Conservation (phyloP, 768 basidiomycete species). For the Lactarius sanguifluus region DNA sequence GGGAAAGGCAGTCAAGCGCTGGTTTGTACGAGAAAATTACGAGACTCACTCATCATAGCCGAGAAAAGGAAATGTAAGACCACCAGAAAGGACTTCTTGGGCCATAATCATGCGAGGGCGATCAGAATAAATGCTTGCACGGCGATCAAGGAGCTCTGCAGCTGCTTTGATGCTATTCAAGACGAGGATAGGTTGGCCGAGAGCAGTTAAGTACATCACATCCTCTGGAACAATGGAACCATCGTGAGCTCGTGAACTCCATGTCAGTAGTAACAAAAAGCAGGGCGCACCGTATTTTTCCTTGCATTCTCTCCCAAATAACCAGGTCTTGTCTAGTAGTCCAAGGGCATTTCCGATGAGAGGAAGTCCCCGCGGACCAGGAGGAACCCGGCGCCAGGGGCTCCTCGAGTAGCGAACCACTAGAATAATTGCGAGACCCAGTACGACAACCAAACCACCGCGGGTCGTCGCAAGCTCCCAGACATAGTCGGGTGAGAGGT, state of each 20-base stretch:
- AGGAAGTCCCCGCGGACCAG: slow-evolving; percentile 1
- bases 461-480: too few species aligned
- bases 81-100: slow-evolving; percentile 36
- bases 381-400: background rate
- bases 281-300: background rate
- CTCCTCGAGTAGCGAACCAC: background rate
- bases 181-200: background rate
- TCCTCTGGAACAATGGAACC: slow-evolving; percentile 24
- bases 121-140: background rate
- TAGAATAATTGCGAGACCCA: background rate
- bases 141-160: background rate
- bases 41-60: slow-evolving; percentile 30
- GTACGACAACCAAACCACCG: too few species aligned
- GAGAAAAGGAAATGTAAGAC: slow-evolving; percentile 34
- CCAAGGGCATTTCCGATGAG: slow-evolving; percentile 5
- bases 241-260: slow-evolving; percentile 30
- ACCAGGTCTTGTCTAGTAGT: background rate
- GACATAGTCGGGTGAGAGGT: too few species aligned
- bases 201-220: slow-evolving; percentile 12
- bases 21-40: too few species aligned
- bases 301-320: background rate
- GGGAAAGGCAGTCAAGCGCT: slow-evolving; percentile 17
- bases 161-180: background rate
- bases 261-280: background rate
- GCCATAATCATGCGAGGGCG: slow-evolving; percentile 30